phyloP scores from a whole-genome alignment of 2,329 filamentous ascomycete species.

The Phialemonium atrogriseum region DNA sequence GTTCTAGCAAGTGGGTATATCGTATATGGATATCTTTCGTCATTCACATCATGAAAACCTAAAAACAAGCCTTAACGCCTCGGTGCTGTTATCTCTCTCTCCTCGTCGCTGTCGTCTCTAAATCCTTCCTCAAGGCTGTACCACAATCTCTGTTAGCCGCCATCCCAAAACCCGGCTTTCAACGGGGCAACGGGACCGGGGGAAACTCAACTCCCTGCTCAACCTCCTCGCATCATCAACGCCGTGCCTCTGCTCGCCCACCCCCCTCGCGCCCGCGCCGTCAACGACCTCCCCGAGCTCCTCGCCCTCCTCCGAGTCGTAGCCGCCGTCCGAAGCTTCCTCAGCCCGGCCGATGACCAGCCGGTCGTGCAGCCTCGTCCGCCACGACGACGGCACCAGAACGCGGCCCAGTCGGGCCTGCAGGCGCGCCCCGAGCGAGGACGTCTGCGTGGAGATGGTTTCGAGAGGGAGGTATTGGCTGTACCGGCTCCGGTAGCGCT shows the following conservation, averaged over 20 bases:
- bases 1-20: no score
- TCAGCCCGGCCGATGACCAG: conserved; percentile 28
- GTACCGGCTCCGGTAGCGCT: conserved; percentile 61
- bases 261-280: conserved; percentile 32
- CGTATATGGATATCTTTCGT: no score
- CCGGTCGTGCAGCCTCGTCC: conserved; percentile 29
- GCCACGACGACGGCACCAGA: conserved; percentile 40
- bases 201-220: conserved; percentile 59
- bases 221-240: conserved; percentile 54
- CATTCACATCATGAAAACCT: no score
- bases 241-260: conserved; percentile 28
- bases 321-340: conserved; percentile 40
- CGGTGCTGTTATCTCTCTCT: conserved; percentile 24
- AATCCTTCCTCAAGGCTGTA: conserved; percentile 33
- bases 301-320: conserved; percentile 59
- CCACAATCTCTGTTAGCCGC: no score
- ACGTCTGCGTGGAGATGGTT: conserved; percentile 49
- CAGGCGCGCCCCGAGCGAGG: conserved; percentile 44
- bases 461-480: conserved; percentile 66
- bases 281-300: conserved; percentile 56
- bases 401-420: conserved; percentile 29
- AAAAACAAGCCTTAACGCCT: no score
- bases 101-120: conserved; percentile 36
- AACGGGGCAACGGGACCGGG: no score
- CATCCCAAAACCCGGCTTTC: no score